Percentiles rank a stretch among this genome's conserved stretches.
phyloP scores from a whole-genome alignment of 306 rosid species.

The Quercus glauca region DNA sequence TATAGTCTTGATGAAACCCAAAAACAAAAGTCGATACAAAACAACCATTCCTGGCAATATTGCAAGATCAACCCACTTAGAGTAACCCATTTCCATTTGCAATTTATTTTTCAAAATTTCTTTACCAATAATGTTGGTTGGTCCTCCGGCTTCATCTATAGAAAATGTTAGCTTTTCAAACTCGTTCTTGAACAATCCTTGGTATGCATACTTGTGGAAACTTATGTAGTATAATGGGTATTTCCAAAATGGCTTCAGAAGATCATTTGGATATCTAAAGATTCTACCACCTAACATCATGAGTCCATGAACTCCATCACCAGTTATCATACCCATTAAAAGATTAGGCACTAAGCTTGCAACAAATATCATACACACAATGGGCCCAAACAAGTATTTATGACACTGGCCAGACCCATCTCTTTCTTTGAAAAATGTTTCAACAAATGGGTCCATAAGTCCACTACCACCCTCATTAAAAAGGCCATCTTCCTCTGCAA shows the following conservation, averaged over 20 bases:
- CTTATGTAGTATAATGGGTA: conserved; percentile 44
- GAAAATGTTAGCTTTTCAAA: conserved; percentile 23
- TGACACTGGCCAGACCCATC: background rate
- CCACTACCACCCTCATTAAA: conserved; percentile 1
- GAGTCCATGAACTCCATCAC: conserved; percentile 46
- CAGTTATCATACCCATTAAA: conserved; percentile 35
- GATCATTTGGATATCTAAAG: conserved; percentile 40
- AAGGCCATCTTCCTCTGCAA: background rate
- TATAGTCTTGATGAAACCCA: conserved; percentile 32
- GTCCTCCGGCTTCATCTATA: background rate
- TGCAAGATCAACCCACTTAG: conserved; percentile 65
- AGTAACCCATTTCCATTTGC: conserved; percentile 47
- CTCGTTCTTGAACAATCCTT: conserved; percentile 59
- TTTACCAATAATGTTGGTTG: conserved; percentile 19
- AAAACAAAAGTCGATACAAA: conserved; percentile 47
- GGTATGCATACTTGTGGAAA: conserved; percentile 47
- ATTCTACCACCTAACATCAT: conserved; percentile 45
- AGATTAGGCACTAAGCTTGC: conserved; percentile 19
- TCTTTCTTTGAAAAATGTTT: background rate
- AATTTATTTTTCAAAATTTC: conserved; percentile 24
- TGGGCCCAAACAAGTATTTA: background rate
- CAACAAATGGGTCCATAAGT: background rate
- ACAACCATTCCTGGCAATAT: conserved; percentile 54
- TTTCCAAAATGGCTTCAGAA: conserved; percentile 37
- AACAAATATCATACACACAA: too few species aligned